phyloP scores from a whole-genome alignment of 768 basidiomycete species.

The Trametes cinnabarina region DNA sequence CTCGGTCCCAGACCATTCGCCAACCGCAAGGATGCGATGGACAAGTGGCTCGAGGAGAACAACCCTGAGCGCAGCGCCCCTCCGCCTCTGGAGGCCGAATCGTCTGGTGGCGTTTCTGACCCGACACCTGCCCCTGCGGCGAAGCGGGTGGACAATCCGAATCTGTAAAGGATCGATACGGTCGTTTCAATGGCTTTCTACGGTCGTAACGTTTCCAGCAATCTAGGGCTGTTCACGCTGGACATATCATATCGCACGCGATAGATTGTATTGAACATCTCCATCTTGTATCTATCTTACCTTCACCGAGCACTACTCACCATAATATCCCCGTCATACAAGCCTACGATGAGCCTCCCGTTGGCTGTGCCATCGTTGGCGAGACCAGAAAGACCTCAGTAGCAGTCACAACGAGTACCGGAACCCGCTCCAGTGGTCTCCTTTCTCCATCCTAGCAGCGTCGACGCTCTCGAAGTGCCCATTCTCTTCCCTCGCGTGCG shows the following conservation, averaged over 20 bases:
- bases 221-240: constrained; percentile 20
- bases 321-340: constrained; percentile 2
- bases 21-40: constrained; percentile 88
- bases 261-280: constrained; percentile 15
- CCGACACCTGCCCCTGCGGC: constrained; percentile 51
- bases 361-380: too few species aligned
- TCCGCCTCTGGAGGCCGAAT: constrained; percentile 51
- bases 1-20: constrained; percentile 81
- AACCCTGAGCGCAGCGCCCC: constrained; percentile 59
- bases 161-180: neutral
- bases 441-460: constrained; percentile 58
- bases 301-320: constrained; percentile 17
- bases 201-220: neutral
- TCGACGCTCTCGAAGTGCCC: constrained; percentile 53
- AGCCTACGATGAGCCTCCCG: neutral
- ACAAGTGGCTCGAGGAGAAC: constrained; percentile 92
- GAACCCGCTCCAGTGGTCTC: constrained; percentile 78
- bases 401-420: constrained; percentile 55
- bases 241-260: constrained; percentile 17
- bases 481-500: constrained; percentile 45
- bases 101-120: constrained; percentile 13
- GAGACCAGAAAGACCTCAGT: too few species aligned
- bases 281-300: constrained; percentile 19
- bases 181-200: neutral
- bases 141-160: constrained; percentile 35